A percentile compares a stretch with the other conserved stretches of the same genome.
phyloP scores from a whole-genome alignment of 1,139 yeast genomes.

The Spencermartinsiella ligniputridi region DNA sequence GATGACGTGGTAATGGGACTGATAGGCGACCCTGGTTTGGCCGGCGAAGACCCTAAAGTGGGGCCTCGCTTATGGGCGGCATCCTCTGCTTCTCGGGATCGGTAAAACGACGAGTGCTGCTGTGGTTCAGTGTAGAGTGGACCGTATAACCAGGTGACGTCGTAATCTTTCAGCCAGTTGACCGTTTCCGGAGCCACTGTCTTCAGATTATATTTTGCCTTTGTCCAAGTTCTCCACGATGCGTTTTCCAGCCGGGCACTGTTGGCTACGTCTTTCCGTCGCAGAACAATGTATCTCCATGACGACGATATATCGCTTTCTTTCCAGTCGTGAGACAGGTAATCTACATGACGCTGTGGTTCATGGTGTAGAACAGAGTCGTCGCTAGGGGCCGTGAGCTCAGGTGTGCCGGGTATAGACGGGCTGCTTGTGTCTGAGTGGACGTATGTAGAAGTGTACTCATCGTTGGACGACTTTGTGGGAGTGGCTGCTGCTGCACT shows the following conservation, averaged over 20 bases:
- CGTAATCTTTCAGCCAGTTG: slow-evolving; percentile 80
- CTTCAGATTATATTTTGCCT: slow-evolving; percentile 62
- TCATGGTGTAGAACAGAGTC: slow-evolving; percentile 77
- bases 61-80: slow-evolving; percentile 10
- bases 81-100: slow-evolving; percentile 16
- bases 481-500: slow-evolving; percentile 1
- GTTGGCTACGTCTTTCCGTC: slow-evolving; percentile 58
- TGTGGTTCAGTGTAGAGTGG: slow-evolving; percentile 54
- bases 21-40: no score
- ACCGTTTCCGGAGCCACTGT: slow-evolving; percentile 74
- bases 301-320: slow-evolving; percentile 88
- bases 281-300: slow-evolving; percentile 87
- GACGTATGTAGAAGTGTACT: slow-evolving; percentile 8
- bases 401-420: slow-evolving; percentile 31
- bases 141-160: slow-evolving; percentile 85
- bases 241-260: slow-evolving; percentile 74
- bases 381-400: slow-evolving; percentile 49
- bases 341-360: slow-evolving; percentile 89
- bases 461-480: slow-evolving; percentile 3
- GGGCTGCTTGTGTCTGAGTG: slow-evolving; percentile 10
- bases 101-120: slow-evolving; percentile 29
- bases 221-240: slow-evolving; percentile 87
- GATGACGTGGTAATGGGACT: not conserved
- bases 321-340: slow-evolving; percentile 92
- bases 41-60: not conserved